phyloP scores from a whole-genome alignment of 345 rosid genomes.

The Eucalyptus paniculata region DNA sequence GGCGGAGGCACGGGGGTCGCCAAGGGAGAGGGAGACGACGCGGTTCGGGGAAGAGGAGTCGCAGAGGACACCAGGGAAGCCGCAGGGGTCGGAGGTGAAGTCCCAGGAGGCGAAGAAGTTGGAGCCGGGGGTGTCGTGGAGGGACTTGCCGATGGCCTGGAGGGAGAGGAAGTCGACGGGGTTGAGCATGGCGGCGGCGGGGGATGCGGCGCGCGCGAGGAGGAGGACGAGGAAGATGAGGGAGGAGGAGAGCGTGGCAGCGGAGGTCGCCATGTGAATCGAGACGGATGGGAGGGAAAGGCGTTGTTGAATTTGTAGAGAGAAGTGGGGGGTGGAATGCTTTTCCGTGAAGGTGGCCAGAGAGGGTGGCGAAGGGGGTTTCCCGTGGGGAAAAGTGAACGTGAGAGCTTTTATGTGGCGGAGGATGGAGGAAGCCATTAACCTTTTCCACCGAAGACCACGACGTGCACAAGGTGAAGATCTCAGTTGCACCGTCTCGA shows the following conservation, averaged over 20 bases:
- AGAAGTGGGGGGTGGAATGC: neutral
- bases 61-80: slow-evolving; percentile 79
- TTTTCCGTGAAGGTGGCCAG: neutral
- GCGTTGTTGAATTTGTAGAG: neutral
- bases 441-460: neutral
- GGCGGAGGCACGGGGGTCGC: slow-evolving; percentile 76
- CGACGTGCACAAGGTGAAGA: neutral
- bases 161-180: slow-evolving; percentile 87
- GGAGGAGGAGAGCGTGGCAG: neutral
- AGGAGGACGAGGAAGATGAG: neutral
- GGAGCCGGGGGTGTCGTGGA: slow-evolving; percentile 72
- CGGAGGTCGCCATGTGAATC: neutral
- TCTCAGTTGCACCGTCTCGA: neutral
- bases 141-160: slow-evolving; percentile 65
- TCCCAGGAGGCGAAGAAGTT: slow-evolving; percentile 84
- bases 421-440: neutral
- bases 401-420: neutral
- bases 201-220: neutral
- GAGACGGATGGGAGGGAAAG: neutral
- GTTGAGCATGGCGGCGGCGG: slow-evolving; percentile 14
- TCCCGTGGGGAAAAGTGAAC: neutral
- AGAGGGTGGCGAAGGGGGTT: neutral
- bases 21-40: slow-evolving; percentile 63
- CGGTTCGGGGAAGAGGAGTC: slow-evolving; percentile 16
- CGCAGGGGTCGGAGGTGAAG: slow-evolving; percentile 90